phyloP scores from a whole-genome alignment of 108 stramenopile genomes.

The Conticribra weissflogii region DNA sequence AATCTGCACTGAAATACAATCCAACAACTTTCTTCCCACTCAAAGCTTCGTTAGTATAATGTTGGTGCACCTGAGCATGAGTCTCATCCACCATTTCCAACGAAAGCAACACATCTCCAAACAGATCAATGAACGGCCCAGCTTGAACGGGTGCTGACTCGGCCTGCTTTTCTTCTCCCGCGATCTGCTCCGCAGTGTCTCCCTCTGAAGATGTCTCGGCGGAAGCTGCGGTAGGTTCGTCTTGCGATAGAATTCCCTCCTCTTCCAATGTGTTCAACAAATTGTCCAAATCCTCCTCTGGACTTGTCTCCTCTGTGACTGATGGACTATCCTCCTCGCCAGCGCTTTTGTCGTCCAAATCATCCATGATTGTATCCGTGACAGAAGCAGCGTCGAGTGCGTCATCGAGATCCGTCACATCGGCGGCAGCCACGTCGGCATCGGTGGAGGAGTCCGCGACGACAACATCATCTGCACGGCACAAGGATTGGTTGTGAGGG shows the following conservation, averaged over 20 bases:
- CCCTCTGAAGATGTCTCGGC: not conserved
- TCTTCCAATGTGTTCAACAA: not conserved
- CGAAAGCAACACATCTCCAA: constrained; percentile 72
- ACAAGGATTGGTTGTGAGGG: not conserved
- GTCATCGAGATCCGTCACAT: not conserved
- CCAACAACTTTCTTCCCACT: constrained; percentile 85
- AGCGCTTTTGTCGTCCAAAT: constrained; percentile 2
- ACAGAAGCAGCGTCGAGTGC: not conserved
- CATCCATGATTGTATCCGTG: not conserved
- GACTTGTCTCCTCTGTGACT: not conserved
- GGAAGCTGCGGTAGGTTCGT: not conserved
- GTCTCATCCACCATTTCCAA: constrained; percentile 78
- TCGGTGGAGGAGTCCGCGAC: not conserved
- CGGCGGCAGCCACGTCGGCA: not conserved
- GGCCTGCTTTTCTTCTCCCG: constrained; percentile 4
- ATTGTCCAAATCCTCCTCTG: not conserved
- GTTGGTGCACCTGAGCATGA: constrained; percentile 65
- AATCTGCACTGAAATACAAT: constrained; percentile 83
- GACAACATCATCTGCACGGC: not conserved
- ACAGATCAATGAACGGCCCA: constrained; percentile 85
- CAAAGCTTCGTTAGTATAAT: constrained; percentile 79
- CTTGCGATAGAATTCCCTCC: not conserved
- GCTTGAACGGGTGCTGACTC: constrained; percentile 60
- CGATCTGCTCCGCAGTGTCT: constrained; percentile 4
- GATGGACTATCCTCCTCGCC: not conserved